These are phyloP conservation scores for Rhynchosporium agropyri DNA, from an alignment of 2,329 filamentous ascomycete species.

Conservation along the genomic window DNA sequence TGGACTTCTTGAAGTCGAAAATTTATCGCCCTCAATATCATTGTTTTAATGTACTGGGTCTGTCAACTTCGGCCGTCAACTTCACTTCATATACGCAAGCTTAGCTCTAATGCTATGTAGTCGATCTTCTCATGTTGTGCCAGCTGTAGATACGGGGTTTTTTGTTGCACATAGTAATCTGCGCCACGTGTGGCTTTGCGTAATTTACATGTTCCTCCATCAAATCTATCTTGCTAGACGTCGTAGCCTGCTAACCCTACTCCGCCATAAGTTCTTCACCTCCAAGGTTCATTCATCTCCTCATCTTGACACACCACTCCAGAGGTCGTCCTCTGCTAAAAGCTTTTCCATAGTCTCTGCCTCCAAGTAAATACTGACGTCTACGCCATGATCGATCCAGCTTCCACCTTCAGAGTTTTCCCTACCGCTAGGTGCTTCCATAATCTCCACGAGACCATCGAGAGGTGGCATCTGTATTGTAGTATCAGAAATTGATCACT, in stretches of 20 bases:
- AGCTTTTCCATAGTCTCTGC: conserved; percentile 38
- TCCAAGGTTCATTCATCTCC: neutral
- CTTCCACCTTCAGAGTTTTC: conserved; percentile 18
- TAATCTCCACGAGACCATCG: conserved; percentile 49
- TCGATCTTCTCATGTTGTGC: neutral
- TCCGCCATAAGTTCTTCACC: neutral
- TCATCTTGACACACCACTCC: conserved; percentile 8
- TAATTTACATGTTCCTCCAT: neutral
- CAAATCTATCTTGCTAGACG: neutral
- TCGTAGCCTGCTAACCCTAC: neutral
- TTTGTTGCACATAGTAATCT: neutral
- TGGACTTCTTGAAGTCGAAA: too few relatives aligned
- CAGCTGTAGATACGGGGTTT: neutral
- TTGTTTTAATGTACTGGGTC: too few relatives aligned
- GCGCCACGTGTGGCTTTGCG: neutral
- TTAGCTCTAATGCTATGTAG: neutral
- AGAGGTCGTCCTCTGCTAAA: conserved; percentile 36
- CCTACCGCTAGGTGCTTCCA: conserved; percentile 40
- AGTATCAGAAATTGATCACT: too few relatives aligned
- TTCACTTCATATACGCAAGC: neutral
- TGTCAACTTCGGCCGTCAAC: too few relatives aligned
- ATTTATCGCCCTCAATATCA: too few relatives aligned
- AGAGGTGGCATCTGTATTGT: conserved; percentile 44
- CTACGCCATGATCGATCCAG: conserved; percentile 42
- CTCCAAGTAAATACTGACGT: conserved; percentile 44